Evolutionary conservation across 2,329 filamentous ascomycete genomes (phyloP), one percentile per base, ranked within the genome.

Genomic region (Sclerotinia borealis): DNA sequence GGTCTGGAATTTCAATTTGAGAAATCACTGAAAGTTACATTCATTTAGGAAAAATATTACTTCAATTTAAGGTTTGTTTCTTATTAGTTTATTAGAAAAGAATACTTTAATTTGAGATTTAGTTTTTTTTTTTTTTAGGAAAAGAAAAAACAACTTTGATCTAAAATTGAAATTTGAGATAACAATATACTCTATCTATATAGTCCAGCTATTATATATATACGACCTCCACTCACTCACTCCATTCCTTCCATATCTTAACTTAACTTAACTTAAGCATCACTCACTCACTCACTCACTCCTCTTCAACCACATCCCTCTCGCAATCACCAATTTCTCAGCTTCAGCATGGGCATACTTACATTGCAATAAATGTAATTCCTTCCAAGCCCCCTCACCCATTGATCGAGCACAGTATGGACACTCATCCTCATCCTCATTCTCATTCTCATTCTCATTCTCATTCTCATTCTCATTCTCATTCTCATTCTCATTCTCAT

Each of bases 351-450:
- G 50, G 1, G 64, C 64, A 51, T 54, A 63, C n/a, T 51, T n/a
- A 27, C 61, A 65, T 10, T 60, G 27, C 4, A 65, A 27, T 27
- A 61, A 4, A 50, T 65, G 64, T 29, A 63, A 56, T n/a, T 65
- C 51, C 13, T 7, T 43, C 13, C 29, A 59, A 4, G 54, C 51
- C 2, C 50, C 59, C 3, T 63, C 45, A 31, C 45, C 63, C 29
- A 47, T 31, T 9, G 59, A 48, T 19, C 2, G 0, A 19, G 2
- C 4, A 34, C 63, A 64, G 7, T 48, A 27, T 3, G 63, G 29
- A 52, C 63, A 64, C 10, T 61, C 15, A 0, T 2, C 15, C 1
- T 22, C 4, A n/a, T n/a, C n/a, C n/a, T n/a, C n/a, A n/a, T n/a
- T n/a, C n/a, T n/a, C n/a, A n/a, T n/a, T n/a, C n/a, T n/a, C n/a